Evolutionary conservation across 2,329 filamentous ascomycete species (phyloP), one percentile per base, ranked within the genome.

Genomic region (Periglandula ipomoeae): DNA sequence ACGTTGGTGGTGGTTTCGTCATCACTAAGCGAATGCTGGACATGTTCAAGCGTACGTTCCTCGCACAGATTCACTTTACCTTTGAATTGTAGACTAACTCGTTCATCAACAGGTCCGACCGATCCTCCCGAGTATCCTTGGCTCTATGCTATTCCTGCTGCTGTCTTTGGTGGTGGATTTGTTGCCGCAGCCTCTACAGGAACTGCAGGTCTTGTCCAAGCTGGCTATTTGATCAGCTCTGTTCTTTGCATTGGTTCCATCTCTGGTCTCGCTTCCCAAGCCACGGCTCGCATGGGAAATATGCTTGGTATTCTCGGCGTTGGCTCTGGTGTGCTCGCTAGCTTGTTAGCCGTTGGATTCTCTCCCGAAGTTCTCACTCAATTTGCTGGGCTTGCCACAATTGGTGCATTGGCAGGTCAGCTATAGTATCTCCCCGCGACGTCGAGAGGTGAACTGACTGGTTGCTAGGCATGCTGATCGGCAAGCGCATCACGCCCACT

Each of bases 1-100:
- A 95, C 55, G 82, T 95, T 3, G 84, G 86, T 0, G 89, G 89
- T 50, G 89, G 89, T 0, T 95, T 95, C 52, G 85, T 94, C 39
- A 88, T 95, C 51, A 94, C 89, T 3, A 94, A 94, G 69, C 78
- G 89, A 53, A 95, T 95, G 89, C 73, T 95, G 39, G 89, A 95
- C 63, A 91, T 91, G 87, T 91, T 91, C 63, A 86, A 85, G 61
- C 78, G 86, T 73, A 60, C 58, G 76, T 63, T 38, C 26, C 22
- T 13, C 2, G 22, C 5, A 15, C 1, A 22, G 8, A 15, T 7
- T 10, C 13, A 5, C 13, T 5, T 10, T 20, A 8, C 8, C 15
- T 17, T 1, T 23, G 2, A 48, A 22, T 58, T 63, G 48, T 64
- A 39, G 1, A 15, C 13, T 2, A 5, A 44, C 10, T 5, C 22